Percentiles rank a stretch among this genome's conserved stretches.
These are phyloP conservation scores for Metarhizium humberi DNA, from an alignment of 2,329 filamentous ascomycete species.

Conservation along the genomic window DNA sequence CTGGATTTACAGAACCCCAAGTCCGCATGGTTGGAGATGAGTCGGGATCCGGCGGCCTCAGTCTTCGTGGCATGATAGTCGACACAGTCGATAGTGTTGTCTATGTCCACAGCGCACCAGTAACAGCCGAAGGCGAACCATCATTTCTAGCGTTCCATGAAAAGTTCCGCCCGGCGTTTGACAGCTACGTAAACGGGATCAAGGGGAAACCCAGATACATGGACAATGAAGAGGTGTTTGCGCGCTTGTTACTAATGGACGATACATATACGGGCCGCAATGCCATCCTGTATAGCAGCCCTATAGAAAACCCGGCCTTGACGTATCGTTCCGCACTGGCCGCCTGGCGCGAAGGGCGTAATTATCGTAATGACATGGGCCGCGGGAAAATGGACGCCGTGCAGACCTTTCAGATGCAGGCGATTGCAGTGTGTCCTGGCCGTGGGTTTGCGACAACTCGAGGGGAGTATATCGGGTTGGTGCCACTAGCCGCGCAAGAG, in stretches of 20 bases:
- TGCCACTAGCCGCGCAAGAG: not conserved
- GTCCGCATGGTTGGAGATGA: not conserved
- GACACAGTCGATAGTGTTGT: not conserved
- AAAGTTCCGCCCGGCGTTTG: not conserved
- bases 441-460: not conserved
- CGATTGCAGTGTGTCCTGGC: not conserved
- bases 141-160: not conserved
- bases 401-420: not conserved
- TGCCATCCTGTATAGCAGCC: not conserved
- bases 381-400: not conserved
- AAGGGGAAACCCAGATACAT: not conserved
- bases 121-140: not conserved
- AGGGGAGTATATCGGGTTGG: not conserved
- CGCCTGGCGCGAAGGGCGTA: not conserved
- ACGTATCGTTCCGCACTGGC: not conserved
- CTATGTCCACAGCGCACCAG: not conserved
- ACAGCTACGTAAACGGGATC: not conserved
- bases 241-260: conserved; percentile 1
- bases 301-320: not conserved
- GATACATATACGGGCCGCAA: not conserved
- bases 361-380: not conserved
- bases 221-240: not conserved
- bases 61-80: not conserved
- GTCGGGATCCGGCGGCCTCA: not conserved
- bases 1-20: not conserved